Conservation (phyloP, 2,329 filamentous ascomycete genomes). For the Penicillium sclerotigenum region DNA sequence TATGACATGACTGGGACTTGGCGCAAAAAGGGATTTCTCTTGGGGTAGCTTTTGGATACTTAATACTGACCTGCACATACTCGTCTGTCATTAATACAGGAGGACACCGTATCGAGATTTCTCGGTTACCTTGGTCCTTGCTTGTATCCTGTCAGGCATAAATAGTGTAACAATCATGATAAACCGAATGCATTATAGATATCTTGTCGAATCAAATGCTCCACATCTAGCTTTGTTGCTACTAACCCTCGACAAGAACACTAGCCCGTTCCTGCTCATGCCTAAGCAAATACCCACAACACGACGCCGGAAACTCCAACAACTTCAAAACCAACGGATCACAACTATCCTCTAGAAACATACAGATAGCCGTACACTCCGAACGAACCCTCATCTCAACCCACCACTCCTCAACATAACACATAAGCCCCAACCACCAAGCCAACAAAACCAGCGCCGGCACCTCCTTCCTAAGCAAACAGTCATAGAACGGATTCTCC, state of each 20-base stretch:
- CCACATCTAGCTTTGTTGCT: background rate
- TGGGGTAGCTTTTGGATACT: slow-evolving; percentile 15
- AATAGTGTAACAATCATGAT: background rate
- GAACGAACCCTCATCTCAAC: slow-evolving; percentile 29
- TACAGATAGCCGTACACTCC: slow-evolving; percentile 39
- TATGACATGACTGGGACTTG: slow-evolving; percentile 2
- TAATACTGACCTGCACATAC: slow-evolving; percentile 11
- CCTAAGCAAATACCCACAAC: slow-evolving; percentile 32
- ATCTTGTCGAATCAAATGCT: background rate
- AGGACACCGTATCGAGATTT: background rate
- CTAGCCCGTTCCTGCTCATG: slow-evolving; percentile 22
- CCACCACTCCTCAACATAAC: slow-evolving; percentile 29
- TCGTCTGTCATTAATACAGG: background rate
- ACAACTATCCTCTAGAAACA: slow-evolving; percentile 32
- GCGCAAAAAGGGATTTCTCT: background rate
- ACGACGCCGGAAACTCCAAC: slow-evolving; percentile 34
- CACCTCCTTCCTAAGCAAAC: slow-evolving; percentile 31
- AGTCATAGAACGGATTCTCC: slow-evolving; percentile 28
- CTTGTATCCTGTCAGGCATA: background rate
- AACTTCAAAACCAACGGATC: slow-evolving; percentile 29
- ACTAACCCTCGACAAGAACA: background rate
- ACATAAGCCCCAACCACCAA: slow-evolving; percentile 36
- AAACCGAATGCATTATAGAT: background rate
- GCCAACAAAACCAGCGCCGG: slow-evolving; percentile 35
- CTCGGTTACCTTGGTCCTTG: background rate